phyloP scores from a whole-genome alignment of 306 rosid species.

The Oemleria cerasiformis region DNA sequence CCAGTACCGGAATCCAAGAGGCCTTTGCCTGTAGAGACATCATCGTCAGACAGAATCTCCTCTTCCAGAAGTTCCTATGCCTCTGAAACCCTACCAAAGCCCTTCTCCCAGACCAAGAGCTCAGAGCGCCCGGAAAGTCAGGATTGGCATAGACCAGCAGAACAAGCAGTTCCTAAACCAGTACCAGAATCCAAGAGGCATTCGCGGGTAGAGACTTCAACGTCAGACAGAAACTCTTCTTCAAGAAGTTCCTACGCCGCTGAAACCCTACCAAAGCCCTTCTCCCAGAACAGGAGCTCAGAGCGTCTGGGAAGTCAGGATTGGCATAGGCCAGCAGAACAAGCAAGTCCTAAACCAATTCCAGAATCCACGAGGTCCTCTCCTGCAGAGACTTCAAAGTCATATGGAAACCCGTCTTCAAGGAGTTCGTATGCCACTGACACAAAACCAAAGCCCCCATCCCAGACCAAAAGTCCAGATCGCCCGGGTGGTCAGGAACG shows the following conservation, averaged over 20 bases:
- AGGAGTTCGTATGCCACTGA: slow-evolving; percentile 37
- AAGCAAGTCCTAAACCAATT: background rate
- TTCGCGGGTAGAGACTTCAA: background rate
- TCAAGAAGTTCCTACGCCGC: slow-evolving; percentile 40
- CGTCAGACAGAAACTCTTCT: slow-evolving; percentile 19
- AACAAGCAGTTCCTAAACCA: background rate
- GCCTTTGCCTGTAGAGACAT: background rate
- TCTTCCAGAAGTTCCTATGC: slow-evolving; percentile 37
- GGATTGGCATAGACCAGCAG: slow-evolving; percentile 13
- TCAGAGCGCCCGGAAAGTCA: slow-evolving; percentile 34
- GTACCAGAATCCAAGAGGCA: slow-evolving; percentile 8
- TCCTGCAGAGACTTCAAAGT: background rate
- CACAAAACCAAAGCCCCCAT: slow-evolving; percentile 23
- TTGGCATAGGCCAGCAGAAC: slow-evolving; percentile 13
- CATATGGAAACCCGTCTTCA: slow-evolving; percentile 39
- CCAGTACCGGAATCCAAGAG: background rate
- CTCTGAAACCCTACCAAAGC: slow-evolving; percentile 26
- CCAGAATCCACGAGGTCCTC: slow-evolving; percentile 12
- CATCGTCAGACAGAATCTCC: slow-evolving; percentile 14
- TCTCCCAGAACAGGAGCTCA: slow-evolving; percentile 35
- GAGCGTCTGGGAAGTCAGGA: slow-evolving; percentile 27
- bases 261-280: slow-evolving; percentile 25
- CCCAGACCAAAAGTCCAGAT: slow-evolving; percentile 39
- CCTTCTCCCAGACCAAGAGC: slow-evolving; percentile 29
- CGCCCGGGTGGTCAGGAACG: slow-evolving; percentile 20